A percentile compares a stretch with the other conserved stretches of the same genome.
Evolutionary conservation across 2,329 filamentous ascomycete genomes (phyloP).

Genomic region (Penicillium sp.): DNA sequence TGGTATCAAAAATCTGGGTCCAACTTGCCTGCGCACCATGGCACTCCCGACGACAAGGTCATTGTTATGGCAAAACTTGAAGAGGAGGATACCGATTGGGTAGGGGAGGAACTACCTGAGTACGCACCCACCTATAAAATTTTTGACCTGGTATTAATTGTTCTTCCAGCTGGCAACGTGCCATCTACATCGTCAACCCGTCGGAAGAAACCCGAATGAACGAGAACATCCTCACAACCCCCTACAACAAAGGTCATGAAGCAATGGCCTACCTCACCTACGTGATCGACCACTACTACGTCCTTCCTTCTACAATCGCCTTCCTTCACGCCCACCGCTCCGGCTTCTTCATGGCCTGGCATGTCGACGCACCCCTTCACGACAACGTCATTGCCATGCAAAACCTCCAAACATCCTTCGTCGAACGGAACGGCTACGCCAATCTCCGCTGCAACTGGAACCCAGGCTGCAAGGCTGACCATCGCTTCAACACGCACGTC

Average conservation of each 20-base stretch:
- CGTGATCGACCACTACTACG: constrained; percentile 48
- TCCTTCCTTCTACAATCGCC: constrained; percentile 53
- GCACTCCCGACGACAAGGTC: constrained; percentile 35
- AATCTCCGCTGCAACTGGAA: constrained; percentile 63
- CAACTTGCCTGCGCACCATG: constrained; percentile 1
- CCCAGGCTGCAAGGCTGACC: constrained; percentile 51
- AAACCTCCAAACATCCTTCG: constrained; percentile 50
- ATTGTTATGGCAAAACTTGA: constrained; percentile 48
- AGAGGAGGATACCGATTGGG: constrained; percentile 49
- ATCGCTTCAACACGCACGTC: constrained; percentile 38
- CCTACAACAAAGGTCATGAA: constrained; percentile 49
- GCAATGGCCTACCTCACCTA: constrained; percentile 51
- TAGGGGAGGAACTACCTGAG: constrained; percentile 47
- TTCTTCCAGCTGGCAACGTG: constrained; percentile 44
- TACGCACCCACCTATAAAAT: constrained; percentile 26
- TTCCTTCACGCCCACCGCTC: constrained; percentile 61
- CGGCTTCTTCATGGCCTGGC: constrained; percentile 52
- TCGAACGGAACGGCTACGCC: constrained; percentile 58
- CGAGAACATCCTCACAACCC: constrained; percentile 29
- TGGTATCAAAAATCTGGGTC: constrained; percentile 18
- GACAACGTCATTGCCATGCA: constrained; percentile 56
- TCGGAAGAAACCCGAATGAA: constrained; percentile 24
- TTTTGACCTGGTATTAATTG: neutral
- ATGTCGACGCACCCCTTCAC: constrained; percentile 59
- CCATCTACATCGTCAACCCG: constrained; percentile 48